Evolutionary conservation across 108 stramenopile genomes (phyloP), one percentile per base, ranked within the genome.

Genomic region (Skeletonema tropicum): DNA sequence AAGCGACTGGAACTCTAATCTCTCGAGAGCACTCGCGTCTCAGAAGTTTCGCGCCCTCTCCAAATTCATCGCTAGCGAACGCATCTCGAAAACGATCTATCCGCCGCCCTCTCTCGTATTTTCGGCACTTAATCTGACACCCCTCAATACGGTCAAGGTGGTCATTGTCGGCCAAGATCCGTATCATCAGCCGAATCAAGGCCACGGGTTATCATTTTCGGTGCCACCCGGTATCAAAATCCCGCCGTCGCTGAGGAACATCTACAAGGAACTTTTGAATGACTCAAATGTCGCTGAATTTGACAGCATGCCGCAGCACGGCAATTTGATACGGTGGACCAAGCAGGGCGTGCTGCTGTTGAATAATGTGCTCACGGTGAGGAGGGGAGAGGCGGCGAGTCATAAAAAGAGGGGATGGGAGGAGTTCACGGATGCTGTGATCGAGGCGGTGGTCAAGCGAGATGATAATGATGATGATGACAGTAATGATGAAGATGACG

Each of bases 371-470:
- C 71, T 99, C 45, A 99, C 98, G 29, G 99, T 99, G 9, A 82
- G 92, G 10, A 49, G 60, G 14, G 96, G 87, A 31, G 79, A 91
- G 62, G 88, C 98, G 36, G 90, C 98, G 60, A 98, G 97, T 57
- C 98, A 99, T 80, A 55, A 86, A 49, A 90, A 88, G 17, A 79
- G 83, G 66, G 98, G 99, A n/a, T 99, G 99, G 99, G 97, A 99
- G 71, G 77, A 85, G 15, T 97, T 99, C 70, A 98, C 99, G 7
- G 96, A 98, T 68, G 90, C 84, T 30, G 88, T 97, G 26, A 85
- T 99, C 48, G 77, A 88, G 21, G 83, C 75, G 11, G 72, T 98
- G 46, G 55, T 80, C 13, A 68, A 69, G 61, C 32, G 73, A 13
- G 72, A 80, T 60, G 83, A 86, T 78, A 45, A 29, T 26, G 13